Evolutionary conservation across 257 asterid species (phyloP), one percentile per base, ranked within the genome.

Genomic region (Echites panduratus): DNA sequence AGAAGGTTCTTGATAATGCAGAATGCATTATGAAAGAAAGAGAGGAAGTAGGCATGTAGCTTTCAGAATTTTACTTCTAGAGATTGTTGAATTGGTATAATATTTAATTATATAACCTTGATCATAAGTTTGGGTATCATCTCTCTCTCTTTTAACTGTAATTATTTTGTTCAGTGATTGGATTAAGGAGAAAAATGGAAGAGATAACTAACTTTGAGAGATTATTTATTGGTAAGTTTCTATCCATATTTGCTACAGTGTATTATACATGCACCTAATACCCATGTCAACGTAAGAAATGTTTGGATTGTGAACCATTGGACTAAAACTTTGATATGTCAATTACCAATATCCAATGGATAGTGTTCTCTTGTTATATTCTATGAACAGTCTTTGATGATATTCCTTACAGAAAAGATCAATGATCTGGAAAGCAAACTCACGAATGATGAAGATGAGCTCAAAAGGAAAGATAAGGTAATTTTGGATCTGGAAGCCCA

Each of bases 11-110:
- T 48, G 70, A 76, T 62, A 75, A 76, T 68, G 76, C 81, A 35
- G 79, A 77, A n/a, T 63, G 38, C 32, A 27, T 66, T 71, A 59
- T 79, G 68, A 74, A 66, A 74, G 84, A 53, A 70, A 81, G 73
- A 77, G 87, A 84, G 72, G 84, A 81, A 73, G 72, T 71, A 81
- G 87, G 87, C 81, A 82, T 64, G 85, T 76, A 63, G 66, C 69
- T 76, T 67, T 71, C 32, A 70, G 68, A 66, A 62, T 50, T 43
- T 40, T 52, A 35, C 32, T 69, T 72, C 68, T 70, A 29, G 49
- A 12, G 48, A 66, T 50, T 26, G 48, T 29, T 67, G 27, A 45
- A 57, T 58, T 29, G 10, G 52, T 27, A 75, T 26, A 32, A 16
- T 6, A 62, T 32, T 29, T 8, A 63, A 64, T 38, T 0, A 9